phyloP scores from a whole-genome alignment of 2,329 filamentous ascomycete species.

The Ascochyta rabiei region DNA sequence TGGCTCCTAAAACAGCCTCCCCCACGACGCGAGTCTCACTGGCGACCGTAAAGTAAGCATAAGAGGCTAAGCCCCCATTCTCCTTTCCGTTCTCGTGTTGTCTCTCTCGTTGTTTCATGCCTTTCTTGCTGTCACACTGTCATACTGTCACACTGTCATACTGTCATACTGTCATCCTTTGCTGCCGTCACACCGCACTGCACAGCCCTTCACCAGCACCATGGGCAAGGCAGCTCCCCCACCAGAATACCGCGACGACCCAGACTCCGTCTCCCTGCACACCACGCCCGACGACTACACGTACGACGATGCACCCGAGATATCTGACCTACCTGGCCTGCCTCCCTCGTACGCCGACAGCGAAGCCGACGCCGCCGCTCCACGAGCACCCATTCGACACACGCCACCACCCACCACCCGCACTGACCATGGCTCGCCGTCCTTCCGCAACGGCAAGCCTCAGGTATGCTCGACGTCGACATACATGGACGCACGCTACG shows the following conservation, averaged over 20 bases:
- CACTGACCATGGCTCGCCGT: conserved; percentile 34
- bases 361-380: conserved; percentile 27
- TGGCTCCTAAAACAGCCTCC: conserved; percentile 27
- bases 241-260: conserved; percentile 44
- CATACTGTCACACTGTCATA: not conserved
- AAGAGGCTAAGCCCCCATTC: conserved; percentile 8
- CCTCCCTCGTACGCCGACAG: conserved; percentile 48
- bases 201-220: conserved; percentile 12
- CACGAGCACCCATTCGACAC: conserved; percentile 31
- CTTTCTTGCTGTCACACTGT: not conserved
- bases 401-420: conserved; percentile 34
- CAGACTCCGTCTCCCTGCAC: conserved; percentile 48
- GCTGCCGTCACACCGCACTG: not conserved
- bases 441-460: conserved; percentile 36
- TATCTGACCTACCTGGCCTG: conserved; percentile 19
- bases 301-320: conserved; percentile 47
- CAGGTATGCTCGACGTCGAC: conserved; percentile 33
- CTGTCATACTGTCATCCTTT: not conserved
- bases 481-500: conserved; percentile 40
- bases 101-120: no score
- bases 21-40: conserved; percentile 26
- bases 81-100: no score
- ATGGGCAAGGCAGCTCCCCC: conserved; percentile 41
- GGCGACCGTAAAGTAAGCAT: conserved; percentile 19
- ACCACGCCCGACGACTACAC: conserved; percentile 47